Evolutionary conservation across 768 basidiomycete genomes (phyloP), one percentile per base, ranked within the genome.

Genomic region (Chiua virens): DNA sequence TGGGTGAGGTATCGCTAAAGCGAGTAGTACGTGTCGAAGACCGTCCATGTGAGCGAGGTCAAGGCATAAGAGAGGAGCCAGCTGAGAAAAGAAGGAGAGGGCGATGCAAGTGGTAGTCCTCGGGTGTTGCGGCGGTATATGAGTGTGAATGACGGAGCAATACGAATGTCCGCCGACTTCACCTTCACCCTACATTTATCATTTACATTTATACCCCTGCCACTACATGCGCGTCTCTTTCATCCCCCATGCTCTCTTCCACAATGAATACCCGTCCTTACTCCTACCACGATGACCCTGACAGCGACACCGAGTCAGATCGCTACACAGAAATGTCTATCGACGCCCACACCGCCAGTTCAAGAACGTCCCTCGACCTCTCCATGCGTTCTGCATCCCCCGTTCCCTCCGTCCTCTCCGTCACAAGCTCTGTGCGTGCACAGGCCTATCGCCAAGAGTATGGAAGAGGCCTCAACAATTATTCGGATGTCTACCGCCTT

Each of bases 401-500:
- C 3, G 68, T 70, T 13, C 85, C 83, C 8, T 89, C 89, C 22
- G 78, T 91, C 8, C 75, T 79, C 61, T 89, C 87, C 1, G 64
- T 89, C 62, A 83, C 84, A 0, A 83, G 78, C 59, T 85, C 85
- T 0, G 57, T 87, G 41, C 80, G 78, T 22, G 79, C 76, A 15
- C 74, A 78, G 32, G 77, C 81, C 2, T 83, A 82, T 68, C 78
- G 75, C 47, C 76, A 82, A 25, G 86, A 89, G 61, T 84, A 80
- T 50, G 89, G 88, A 0, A 75, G 89, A 37, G 78, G 74, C 28
- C 65, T 91, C 39, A 90, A 90, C 70, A 89, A 82, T 55, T 86
- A 86, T 56, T 90, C 89, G 2, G 86, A 90, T 40, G 77, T 91
- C 2, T 92, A 92, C 61, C 78, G 79, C 38, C 73, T 92, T 23